Evolutionary conservation across 164 flowering plant species (phyloP), one percentile per base, ranked within the genome.

Genomic region (Vitis rupestris): DNA sequence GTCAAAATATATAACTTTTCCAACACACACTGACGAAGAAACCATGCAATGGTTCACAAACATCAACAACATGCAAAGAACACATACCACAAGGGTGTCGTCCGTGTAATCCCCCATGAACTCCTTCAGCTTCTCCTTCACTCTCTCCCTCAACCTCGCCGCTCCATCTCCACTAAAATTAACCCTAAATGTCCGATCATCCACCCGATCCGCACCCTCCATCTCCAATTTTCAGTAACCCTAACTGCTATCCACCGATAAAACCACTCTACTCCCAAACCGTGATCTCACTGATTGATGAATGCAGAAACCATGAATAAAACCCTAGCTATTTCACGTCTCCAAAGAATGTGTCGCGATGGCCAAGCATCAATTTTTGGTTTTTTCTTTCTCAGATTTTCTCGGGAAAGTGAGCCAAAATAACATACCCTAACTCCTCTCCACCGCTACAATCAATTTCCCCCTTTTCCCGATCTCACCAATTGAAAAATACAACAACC

Each of bases 51-150:
- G 27, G n/a, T 58, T 19, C 27, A 19, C 14, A 47, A 53, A 53
- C 23, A 60, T 16, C 27, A 14, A 29, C 56, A 23, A 50, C 17
- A 15, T 19, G 17, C 17, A 61, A 15, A 27, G 29, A 54, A 64
- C 61, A 3, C 85, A 63, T 85, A 94, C 98, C 90, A 89, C 97
- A 27, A 92, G 95, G 75, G 87, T 87, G 66, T 94, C 98, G 63
- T 94, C 98, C 2, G 93, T 88, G 83, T 90, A 94, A 69, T 94
- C 94, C 15, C 93, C 97, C 92, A 89, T 90, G 79, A 83, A 92
- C 82, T 94, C 95, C 82, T 88, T 90, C 59, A 94, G 75, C 78
- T 88, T 89, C 59, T 86, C 90, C 63, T 51, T 81, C 57, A 94
- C 89, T 50, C 61, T 68, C 31, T 87, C 86, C 52, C 81, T 75